These are phyloP conservation scores for Canavalia ensiformis DNA, from an alignment of 306 rosid species.

Conservation along the genomic window DNA sequence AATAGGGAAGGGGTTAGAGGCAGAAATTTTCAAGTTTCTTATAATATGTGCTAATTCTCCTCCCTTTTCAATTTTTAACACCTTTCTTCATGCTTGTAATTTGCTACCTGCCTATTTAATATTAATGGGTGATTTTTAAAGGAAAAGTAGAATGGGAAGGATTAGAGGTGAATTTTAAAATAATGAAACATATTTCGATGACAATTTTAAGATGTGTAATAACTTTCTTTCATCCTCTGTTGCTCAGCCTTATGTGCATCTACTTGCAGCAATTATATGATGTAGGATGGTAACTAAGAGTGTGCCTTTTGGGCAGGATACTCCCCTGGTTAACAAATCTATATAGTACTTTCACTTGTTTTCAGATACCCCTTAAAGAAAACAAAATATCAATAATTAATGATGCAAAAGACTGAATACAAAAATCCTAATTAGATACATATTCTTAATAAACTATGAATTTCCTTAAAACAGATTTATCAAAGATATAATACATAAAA, in stretches of 20 bases:
- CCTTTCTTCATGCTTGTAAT: not conserved
- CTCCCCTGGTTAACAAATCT: not conserved
- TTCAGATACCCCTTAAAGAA: constrained; percentile 3
- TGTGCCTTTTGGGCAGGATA: not conserved
- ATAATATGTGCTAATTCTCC: not conserved
- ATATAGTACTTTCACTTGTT: not conserved
- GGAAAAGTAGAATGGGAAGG: not conserved
- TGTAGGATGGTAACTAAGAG: constrained; percentile 27
- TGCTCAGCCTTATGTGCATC: constrained; percentile 7
- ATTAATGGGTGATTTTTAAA: constrained; percentile 16
- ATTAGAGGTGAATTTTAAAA: not conserved
- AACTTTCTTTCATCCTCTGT: constrained; percentile 2
- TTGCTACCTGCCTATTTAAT: not conserved
- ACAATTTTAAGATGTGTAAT: constrained; percentile 15
- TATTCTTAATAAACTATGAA: not conserved
- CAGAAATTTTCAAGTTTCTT: not conserved
- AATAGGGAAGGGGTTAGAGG: not conserved
- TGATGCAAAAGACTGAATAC: not conserved
- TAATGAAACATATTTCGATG: constrained; percentile 8
- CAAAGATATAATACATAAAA: not conserved
- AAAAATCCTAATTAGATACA: not conserved
- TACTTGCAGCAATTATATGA: not conserved
- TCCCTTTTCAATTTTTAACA: not conserved
- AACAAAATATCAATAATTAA: not conserved
- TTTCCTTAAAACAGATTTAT: constrained; percentile 1